Evolutionary conservation across 306 rosid genomes (phyloP), one percentile per base, ranked within the genome.

Genomic region (Begonia fuchsioides): DNA sequence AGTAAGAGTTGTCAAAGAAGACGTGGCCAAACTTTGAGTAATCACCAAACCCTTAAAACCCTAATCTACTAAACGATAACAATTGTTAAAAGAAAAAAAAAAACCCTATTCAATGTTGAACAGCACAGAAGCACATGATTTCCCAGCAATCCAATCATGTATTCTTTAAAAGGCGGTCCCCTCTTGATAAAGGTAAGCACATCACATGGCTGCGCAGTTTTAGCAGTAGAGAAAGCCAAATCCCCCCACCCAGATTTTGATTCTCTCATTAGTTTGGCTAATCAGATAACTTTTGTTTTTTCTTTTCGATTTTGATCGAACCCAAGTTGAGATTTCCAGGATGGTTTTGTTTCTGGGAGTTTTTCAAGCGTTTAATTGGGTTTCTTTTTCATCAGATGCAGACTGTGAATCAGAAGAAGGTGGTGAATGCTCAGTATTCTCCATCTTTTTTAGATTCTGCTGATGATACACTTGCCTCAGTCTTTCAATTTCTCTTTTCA

Each of bases 401-500:
- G 75, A 35, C 41, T 54, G 71, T 50, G 64, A 51, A 17, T 70
- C 82, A 18, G 65, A 55, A 16, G 9, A 43, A 26, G 72, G 35
- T 5, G 35, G 35, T 26, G 82, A 68, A 14, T 51, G 77, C 50
- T 65, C 46, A 54, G 46, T 54, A 59, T 65, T 79, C 35, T 77
- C 93, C 79, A 65, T 76, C 50, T 79, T 90, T 69, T 79, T 90
- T 13, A 79, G 67, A 63, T 47, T 79, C 32, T 90, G 98, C 39
- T 85, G 87, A 58, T 90, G 79, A 69, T 81, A 85, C 16, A 85
- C 83, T 71, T 75, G 87, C 65, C 94, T 73, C 43, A 90, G 68
- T 68, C 98, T 85, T 63, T 90, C 95, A 72, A 90, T 85, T 70
- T 90, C 98, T 62, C 87, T 85, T 80, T 85, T 90, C 53, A 90